Evolutionary conservation across 1,284 basidiomycete genomes (phyloP).

Genomic region (Takashimella koratensis): DNA sequence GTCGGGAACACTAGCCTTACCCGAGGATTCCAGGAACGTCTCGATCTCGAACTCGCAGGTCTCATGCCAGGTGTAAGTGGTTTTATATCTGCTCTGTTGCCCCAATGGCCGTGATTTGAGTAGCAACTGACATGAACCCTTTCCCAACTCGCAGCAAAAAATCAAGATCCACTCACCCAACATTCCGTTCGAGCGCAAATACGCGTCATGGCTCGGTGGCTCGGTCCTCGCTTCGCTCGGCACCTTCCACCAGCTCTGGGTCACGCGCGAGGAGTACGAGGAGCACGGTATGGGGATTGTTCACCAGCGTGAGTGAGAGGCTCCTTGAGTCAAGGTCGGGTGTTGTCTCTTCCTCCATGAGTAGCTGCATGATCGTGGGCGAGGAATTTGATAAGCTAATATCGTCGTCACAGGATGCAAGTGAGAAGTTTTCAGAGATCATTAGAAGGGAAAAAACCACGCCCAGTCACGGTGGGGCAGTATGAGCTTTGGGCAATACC

Average conservation of each 20-base stretch:
- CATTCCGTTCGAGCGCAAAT: conserved; percentile 79
- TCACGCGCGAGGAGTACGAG: conserved; percentile 87
- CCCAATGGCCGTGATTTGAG: too few relatives aligned
- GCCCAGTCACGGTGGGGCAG: too few relatives aligned
- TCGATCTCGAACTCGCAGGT: conserved; percentile 72
- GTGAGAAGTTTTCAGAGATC: too few relatives aligned
- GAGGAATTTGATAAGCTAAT: neutral
- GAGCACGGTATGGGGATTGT: conserved; percentile 52
- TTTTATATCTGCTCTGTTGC: neutral
- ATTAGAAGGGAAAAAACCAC: too few relatives aligned
- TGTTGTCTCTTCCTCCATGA: too few relatives aligned
- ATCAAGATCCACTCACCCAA: conserved; percentile 84
- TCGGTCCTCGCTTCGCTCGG: conserved; percentile 88
- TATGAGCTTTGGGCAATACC: too few relatives aligned
- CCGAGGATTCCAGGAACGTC: conserved; percentile 78
- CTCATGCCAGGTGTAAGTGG: conserved; percentile 72
- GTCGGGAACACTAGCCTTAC: conserved; percentile 88
- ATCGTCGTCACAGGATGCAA: conserved; percentile 12
- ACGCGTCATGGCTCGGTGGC: conserved; percentile 88
- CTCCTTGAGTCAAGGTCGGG: neutral
- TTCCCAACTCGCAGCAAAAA: conserved; percentile 44
- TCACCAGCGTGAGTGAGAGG: conserved; percentile 45
- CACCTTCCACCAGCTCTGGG: conserved; percentile 95
- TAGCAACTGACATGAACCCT: conserved; percentile 5
- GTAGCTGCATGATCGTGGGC: too few relatives aligned